Conservation (phyloP, 441 rosid species). For the Pelargonium exstipulatum region DNA sequence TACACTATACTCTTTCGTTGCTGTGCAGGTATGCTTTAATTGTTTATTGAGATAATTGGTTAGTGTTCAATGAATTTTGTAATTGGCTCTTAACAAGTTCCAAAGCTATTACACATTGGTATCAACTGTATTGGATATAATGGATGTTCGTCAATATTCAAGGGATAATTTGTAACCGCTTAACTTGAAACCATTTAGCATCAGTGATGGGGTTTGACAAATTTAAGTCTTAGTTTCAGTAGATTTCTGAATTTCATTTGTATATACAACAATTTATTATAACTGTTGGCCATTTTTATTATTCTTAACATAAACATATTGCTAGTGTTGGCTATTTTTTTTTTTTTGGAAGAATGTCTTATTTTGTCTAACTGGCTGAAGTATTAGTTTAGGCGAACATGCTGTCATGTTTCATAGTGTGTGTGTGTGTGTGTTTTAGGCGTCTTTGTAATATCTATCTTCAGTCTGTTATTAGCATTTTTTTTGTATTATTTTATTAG, state of each 20-base stretch:
- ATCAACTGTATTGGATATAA: background rate
- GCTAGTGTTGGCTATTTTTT: background rate
- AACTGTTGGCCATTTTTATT: no score
- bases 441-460: background rate
- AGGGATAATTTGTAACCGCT: background rate
- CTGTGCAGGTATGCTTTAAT: conserved; percentile 59
- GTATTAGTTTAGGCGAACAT: background rate
- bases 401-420: background rate
- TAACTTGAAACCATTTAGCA: background rate
- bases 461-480: background rate
- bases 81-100: background rate
- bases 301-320: no score
- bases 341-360: background rate
- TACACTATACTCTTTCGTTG: conserved; percentile 82
- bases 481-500: background rate
- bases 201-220: background rate
- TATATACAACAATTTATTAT: background rate
- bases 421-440: background rate
- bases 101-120: background rate
- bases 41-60: conserved; percentile 4
- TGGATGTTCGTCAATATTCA: conserved; percentile 2
- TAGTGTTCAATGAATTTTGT: background rate
- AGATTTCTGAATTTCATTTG: background rate
- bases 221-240: background rate
- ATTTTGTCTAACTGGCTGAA: background rate